A percentile compares a stretch with the other conserved stretches of the same genome.
Evolutionary conservation across 805 yeast species (phyloP).

Genomic region (Candida alai): DNA sequence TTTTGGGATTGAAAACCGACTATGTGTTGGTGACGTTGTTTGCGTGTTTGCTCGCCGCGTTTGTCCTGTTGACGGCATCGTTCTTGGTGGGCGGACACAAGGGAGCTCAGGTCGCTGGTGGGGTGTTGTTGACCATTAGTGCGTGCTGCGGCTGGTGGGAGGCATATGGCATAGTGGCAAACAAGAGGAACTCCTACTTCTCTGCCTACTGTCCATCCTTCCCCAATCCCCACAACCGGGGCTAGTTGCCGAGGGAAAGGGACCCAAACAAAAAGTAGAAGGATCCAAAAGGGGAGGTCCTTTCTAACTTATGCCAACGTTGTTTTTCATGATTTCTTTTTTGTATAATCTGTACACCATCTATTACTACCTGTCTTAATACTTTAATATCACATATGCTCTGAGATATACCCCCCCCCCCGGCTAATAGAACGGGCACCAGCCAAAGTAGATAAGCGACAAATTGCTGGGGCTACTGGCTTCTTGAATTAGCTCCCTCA

Average conservation of each 20-base stretch:
- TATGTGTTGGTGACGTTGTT: constrained; percentile 57
- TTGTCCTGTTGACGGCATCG: constrained; percentile 49
- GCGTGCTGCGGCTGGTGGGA: constrained; percentile 57
- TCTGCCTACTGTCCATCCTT: no score
- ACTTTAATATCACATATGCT: no score
- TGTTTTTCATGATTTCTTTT: no score
- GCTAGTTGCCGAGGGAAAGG: no score
- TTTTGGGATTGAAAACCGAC: constrained; percentile 60
- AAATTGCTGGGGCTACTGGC: constrained; percentile 68
- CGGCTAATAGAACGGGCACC: constrained; percentile 76
- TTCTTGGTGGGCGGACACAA: constrained; percentile 41
- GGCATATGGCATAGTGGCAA: constrained; percentile 59
- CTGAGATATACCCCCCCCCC: no score
- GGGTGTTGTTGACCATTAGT: constrained; percentile 53
- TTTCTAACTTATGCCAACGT: no score
- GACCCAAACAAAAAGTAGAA: no score
- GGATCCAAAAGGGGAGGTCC: no score
- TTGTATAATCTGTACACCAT: no score
- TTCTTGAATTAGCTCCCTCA: constrained; percentile 72
- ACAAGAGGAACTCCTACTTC: constrained; percentile 55
- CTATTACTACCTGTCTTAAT: no score
- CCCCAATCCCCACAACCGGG: no score
- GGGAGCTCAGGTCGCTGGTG: constrained; percentile 54
- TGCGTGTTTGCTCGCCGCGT: constrained; percentile 48
- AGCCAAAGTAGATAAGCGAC: constrained; percentile 74